These are phyloP conservation scores for Petunia axillaris DNA, from an alignment of 257 asterid genomes.

Conservation along the genomic window DNA sequence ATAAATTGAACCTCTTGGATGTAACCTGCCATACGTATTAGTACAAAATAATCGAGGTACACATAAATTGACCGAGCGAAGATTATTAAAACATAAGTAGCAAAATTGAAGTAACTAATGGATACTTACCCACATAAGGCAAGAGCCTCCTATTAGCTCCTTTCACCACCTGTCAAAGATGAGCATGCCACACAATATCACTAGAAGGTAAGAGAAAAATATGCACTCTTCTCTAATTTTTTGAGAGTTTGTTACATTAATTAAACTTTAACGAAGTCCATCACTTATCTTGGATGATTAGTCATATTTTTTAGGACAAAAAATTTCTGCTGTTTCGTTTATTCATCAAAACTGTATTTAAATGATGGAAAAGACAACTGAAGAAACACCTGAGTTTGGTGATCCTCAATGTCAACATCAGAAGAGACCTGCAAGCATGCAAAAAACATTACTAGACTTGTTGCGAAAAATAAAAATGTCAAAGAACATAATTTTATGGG, in stretches of 20 bases:
- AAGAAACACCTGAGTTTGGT: conserved; percentile 36
- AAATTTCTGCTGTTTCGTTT: neutral
- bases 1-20: no score
- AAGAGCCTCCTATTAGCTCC: conserved; percentile 61
- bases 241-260: no score
- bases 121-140: conserved; percentile 47
- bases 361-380: neutral
- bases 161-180: conserved; percentile 52
- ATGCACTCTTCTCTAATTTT: neutral
- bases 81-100: no score
- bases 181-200: neutral
- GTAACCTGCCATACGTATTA: no score
- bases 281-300: neutral
- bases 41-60: no score
- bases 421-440: conserved; percentile 53
- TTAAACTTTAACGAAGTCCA: neutral
- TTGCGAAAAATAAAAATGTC: neutral
- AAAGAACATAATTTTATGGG: neutral
- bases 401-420: conserved; percentile 48
- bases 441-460: conserved; percentile 1
- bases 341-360: neutral
- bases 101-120: neutral
- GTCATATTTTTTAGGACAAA: neutral
- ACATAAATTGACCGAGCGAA: no score
- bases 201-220: neutral